Base-by-base conservation (phyloP, 2,329 filamentous ascomycete genomes). In the Talaromyces albobiverticillius region DNA sequence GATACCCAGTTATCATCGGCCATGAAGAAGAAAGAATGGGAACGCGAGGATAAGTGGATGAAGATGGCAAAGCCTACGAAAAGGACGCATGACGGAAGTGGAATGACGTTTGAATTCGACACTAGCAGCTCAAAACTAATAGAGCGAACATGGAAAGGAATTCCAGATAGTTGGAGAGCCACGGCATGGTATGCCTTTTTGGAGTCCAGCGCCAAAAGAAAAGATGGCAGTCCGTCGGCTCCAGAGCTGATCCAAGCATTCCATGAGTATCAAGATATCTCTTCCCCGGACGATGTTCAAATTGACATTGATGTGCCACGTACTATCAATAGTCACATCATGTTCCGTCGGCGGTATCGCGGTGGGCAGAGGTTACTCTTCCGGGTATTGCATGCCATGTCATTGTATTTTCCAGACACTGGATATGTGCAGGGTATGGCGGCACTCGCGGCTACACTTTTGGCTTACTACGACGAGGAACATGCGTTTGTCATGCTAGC, bases 371-470 rank as follows among this genome's bases (percentile, higher is more conserved):
- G 94, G 41, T 77, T 97, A 13, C 78, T 99, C 2, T 99, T 99
- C 72, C 85, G 94, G 48, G 91, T 97, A 2, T 80, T 99, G 25
- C 94, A 97, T 68, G 88, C 90, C 42, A 83, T 97, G 67, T 93
- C 91, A 16, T 81, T 99, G 10, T 95, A 96, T 69, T 93, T 93
- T 60, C 89, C 90, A 0, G 87, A 89, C 22, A 94, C 89, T 5
- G 94, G 94, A 25, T 99, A 99, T 69, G 94, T 97, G 0, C 94
- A 99, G 72, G 94, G 94, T 51, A 99, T 99, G 94, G 94, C 93
- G 14, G 89, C 91, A 20, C 78, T 97, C 36, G 92, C 90, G 1
- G 93, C 93, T 1, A 97, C 94, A 0, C 77, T 99, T 18, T 82
- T 99, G 6, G 96, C 93, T 68, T 99, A 99, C 69, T 99, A 92